Conservation (phyloP, 106 monocot species). For the Vanilla planifolia region DNA sequence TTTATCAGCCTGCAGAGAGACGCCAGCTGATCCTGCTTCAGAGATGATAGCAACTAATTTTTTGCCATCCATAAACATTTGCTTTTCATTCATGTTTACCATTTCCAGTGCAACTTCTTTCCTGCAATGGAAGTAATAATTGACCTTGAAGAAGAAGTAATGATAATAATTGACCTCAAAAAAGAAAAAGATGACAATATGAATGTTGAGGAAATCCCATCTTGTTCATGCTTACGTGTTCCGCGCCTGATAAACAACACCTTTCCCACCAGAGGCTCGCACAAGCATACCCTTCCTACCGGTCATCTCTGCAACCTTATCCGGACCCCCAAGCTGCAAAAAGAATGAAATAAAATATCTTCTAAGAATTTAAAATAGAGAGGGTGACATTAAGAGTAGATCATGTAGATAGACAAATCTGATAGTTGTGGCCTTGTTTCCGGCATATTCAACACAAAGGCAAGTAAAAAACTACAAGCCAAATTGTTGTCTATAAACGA, state of each 20-base stretch:
- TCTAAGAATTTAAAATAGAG: background rate
- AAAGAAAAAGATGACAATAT: background rate
- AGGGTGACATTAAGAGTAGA: background rate
- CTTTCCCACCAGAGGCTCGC: conserved; percentile 80
- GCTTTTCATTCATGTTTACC: conserved; percentile 99
- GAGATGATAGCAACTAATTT: conserved; percentile 92
- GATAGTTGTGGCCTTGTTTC: background rate
- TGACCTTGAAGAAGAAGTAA: background rate
- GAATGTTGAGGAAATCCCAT: conserved; percentile 6
- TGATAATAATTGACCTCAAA: conserved; percentile 1
- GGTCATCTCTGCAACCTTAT: conserved; percentile 95
- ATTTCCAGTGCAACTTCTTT: conserved; percentile 97
- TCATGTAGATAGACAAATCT: background rate
- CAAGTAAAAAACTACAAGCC: too few relatives aligned
- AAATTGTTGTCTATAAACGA: too few relatives aligned
- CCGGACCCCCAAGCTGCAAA: conserved; percentile 88
- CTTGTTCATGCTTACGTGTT: conserved; percentile 71
- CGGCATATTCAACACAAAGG: background rate
- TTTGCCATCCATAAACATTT: conserved; percentile 94
- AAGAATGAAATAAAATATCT: background rate
- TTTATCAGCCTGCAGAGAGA: conserved; percentile 96
- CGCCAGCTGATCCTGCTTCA: conserved; percentile 99
- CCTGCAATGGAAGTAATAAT: conserved; percentile 30
- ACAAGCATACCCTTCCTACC: conserved; percentile 98
- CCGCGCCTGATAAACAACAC: conserved; percentile 90